Evolutionary conservation across 192 early-diverging fungal species (phyloP).

Genomic region (Endogone sp.): DNA sequence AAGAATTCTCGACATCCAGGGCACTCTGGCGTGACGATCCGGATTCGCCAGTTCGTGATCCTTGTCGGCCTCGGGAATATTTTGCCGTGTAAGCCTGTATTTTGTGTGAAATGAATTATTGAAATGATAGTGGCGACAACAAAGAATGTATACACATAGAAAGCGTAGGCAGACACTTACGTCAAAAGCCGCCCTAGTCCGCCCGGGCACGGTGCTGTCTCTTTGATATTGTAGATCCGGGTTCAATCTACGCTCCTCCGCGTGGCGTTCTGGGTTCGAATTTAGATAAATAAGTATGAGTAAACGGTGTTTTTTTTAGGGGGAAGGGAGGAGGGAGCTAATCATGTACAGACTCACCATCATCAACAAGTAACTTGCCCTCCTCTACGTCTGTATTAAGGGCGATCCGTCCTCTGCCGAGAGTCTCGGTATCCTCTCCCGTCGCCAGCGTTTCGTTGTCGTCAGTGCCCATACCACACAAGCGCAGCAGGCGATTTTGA

Average conservation of each 20-base stretch:
- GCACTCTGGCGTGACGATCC: not conserved
- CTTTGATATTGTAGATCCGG: not conserved
- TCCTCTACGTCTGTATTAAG: slow-evolving; percentile 27
- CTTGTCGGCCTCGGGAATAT: slow-evolving; percentile 3
- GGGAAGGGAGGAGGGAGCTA: too few species aligned
- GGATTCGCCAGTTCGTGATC: not conserved
- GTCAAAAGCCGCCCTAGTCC: slow-evolving; percentile 11
- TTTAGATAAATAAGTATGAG: not conserved
- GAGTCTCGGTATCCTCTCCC: slow-evolving; percentile 25
- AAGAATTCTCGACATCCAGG: not conserved
- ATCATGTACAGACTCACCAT: slow-evolving; percentile 21
- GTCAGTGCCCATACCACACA: slow-evolving; percentile 50
- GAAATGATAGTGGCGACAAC: not conserved
- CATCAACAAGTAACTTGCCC: slow-evolving; percentile 22
- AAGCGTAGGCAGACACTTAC: slow-evolving; percentile 13
- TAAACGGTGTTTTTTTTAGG: not conserved
- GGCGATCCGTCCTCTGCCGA: not conserved
- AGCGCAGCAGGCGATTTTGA: slow-evolving; percentile 72
- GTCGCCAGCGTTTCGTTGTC: slow-evolving; percentile 29
- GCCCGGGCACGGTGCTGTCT: not conserved
- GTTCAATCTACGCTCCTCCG: slow-evolving; percentile 7
- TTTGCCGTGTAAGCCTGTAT: slow-evolving; percentile 13
- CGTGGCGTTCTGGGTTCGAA: slow-evolving; percentile 2
- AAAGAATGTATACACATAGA: not conserved
- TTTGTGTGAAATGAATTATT: too few species aligned